Base-by-base conservation (phyloP, 371 early-diverging fungal species). In the Mortierella sp. region DNA sequence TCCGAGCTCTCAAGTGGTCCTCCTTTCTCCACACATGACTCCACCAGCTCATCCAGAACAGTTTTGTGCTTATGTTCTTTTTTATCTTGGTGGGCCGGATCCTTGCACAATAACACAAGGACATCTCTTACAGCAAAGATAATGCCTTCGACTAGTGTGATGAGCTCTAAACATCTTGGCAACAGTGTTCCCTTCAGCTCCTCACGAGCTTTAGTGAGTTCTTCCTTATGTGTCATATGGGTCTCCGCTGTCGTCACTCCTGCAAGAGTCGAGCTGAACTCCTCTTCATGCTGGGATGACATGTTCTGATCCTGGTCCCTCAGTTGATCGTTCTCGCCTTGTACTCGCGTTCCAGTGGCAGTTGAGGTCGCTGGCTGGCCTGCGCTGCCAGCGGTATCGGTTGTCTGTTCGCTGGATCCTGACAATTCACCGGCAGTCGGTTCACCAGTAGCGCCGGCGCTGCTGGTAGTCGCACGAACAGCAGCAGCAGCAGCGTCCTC, bases 91-190 rank as follows among this genome's bases (percentile, higher is more conserved):
- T 34, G 37, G 4, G 37, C 37, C 7, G 4, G 11, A 28, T 81
- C 80, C 21, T 84, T 79, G 49, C 81, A 72, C 67, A 89, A 48
- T 2, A 86, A 53, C 0, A 82, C 79, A 12, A 88, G 62, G 21
- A 93, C 78, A 42, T 93, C 93, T 32, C 91, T 89, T 21, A 93
- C 79, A 46, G 88, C 86, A 66, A 92, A 89, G 17, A 93, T 85
- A 1, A 86, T 70, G 60, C 90, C 91, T 26, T 91, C 89, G 43
- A 90, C 80, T 52, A 80, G 57, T 53, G 89, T 89, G 1, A 91
- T 63, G 23, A 96, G 64, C 14, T 82, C 82, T 24, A 95, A 64
- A 0, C 85, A 72, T 2, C 87, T 67, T 0, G 70, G 58, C 4
- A 88, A 82, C 27, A 91, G 75, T 17, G 75, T 72, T 8, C 64